These are phyloP conservation scores for Phytophthora nicotianae DNA, from an alignment of 352 stramenopile genomes.

Conservation along the genomic window DNA sequence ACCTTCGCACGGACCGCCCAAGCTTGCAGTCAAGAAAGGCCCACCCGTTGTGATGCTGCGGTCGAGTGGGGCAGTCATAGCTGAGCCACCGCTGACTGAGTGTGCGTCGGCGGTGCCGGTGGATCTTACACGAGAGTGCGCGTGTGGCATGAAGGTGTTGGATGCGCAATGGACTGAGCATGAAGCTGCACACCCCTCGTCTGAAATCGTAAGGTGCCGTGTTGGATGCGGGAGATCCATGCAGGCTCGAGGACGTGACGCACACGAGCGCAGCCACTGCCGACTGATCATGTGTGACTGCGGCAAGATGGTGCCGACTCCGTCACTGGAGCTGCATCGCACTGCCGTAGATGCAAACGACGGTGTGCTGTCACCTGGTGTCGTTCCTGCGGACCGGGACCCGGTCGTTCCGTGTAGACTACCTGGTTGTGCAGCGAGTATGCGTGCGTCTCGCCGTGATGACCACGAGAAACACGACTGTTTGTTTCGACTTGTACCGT, in stretches of 20 bases:
- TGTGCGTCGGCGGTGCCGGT: conserved; percentile 4
- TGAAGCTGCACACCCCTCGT: conserved; percentile 36
- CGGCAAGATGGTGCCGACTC: conserved; percentile 68
- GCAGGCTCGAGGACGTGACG: conserved; percentile 54
- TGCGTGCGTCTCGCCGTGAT: conserved; percentile 14
- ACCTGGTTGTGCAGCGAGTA: conserved; percentile 12
- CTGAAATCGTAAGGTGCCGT: conserved; percentile 55
- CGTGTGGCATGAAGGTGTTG: conserved; percentile 46
- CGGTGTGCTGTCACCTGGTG: conserved; percentile 2
- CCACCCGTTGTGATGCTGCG: conserved; percentile 39
- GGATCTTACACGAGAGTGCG: conserved; percentile 34
- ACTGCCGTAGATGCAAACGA: conserved; percentile 26
- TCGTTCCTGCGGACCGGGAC: conserved; percentile 10
- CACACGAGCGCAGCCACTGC: conserved; percentile 74
- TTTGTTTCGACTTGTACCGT: conserved; percentile 54
- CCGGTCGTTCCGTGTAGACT: conserved; percentile 20
- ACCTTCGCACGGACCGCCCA: conserved; percentile 22
- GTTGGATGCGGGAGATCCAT: conserved; percentile 56
- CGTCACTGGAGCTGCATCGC: conserved; percentile 59
- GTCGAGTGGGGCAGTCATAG: conserved; percentile 1
- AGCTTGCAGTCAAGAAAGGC: conserved; percentile 54
- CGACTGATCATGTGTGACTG: conserved; percentile 67
- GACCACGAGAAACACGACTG: conserved; percentile 33
- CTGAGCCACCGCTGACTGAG: neutral
- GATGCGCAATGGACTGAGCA: conserved; percentile 40